phyloP scores from a whole-genome alignment of 371 early-diverging fungal species.

The Apophysomyces elegans region DNA sequence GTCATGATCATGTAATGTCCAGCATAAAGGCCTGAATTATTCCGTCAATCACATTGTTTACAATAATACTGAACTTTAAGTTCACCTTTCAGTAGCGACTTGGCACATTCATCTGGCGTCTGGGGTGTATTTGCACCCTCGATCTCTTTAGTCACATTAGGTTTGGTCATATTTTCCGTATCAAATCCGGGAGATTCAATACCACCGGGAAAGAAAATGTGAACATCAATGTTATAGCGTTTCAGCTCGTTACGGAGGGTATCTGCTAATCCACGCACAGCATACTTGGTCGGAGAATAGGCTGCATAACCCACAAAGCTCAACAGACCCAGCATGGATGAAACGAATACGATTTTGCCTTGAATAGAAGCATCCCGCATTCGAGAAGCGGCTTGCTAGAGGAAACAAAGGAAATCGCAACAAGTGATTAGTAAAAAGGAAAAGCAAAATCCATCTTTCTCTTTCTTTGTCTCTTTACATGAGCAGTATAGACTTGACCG shows the following conservation, averaged over 20 bases:
- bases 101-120: slow-evolving; percentile 65
- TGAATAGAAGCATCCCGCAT: slow-evolving; percentile 67
- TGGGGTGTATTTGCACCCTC: slow-evolving; percentile 72
- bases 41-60: not conserved
- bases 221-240: slow-evolving; percentile 70
- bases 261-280: slow-evolving; percentile 81
- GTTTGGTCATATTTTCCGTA: slow-evolving; percentile 83
- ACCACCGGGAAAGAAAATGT: slow-evolving; percentile 83
- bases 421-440: not conserved
- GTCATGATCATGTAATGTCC: slow-evolving; percentile 60
- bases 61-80: not conserved
- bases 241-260: slow-evolving; percentile 76
- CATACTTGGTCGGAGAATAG: slow-evolving; percentile 88
- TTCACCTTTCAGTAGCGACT: slow-evolving; percentile 56
- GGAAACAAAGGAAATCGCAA: not conserved
- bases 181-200: slow-evolving; percentile 85
- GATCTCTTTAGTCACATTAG: slow-evolving; percentile 77
- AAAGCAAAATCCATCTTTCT: not conserved
- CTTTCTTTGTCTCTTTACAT: slow-evolving; percentile 43
- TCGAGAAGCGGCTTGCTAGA: slow-evolving; percentile 66
- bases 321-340: slow-evolving; percentile 77
- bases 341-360: slow-evolving; percentile 80
- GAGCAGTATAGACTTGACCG: slow-evolving; percentile 77
- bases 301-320: slow-evolving; percentile 82
- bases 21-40: slow-evolving; percentile 25